Evolutionary conservation across 768 basidiomycete species (phyloP), one percentile per base, ranked within the genome.

Genomic region (Mycena sanguinolenta): DNA sequence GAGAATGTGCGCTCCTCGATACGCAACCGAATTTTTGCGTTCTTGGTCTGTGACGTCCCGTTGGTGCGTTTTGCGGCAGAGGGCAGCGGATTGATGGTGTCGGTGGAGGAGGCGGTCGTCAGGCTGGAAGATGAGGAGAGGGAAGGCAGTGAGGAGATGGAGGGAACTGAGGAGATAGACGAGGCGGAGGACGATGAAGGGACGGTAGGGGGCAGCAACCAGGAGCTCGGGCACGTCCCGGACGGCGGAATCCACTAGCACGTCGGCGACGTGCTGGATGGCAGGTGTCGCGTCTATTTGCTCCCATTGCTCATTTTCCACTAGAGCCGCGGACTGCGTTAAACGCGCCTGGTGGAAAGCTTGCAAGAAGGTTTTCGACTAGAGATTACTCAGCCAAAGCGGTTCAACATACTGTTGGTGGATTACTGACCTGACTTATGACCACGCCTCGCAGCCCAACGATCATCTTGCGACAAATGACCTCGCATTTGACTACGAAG

Each of bases 301-400:
- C 67, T 85, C 90, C 98, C 98, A 99, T 69, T 92, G 93, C 77
- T 99, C 98, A 73, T 98, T 96, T 79, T 99, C 96, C 10, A 99
- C 97, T 30, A 95, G 82, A 78, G 93, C 95, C 30, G 97, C 97
- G 3, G 92, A 93, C 64, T 87, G 87, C 3, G 91, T 88, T 52
- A 99, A 88, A 59, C 93, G 87, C 14, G 86, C 80, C 73, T 96
- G 91, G 77, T 99, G 98, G 82, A 97, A 98, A 0, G 85, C 81
- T 75, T 93, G 90, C 30, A 99, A 83, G 83, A 97, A 99, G 13
- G 88, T 82, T 81, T 96, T 97, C 8, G 96, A 94, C 92, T 96
- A 74, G 42, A 25, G 44, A 44, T 58, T 42, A 13, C 71, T 74
- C 67, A 70, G 64, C 23, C 58, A 28, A 27, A 21, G 19, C n/a